A percentile compares a stretch with the other conserved stretches of the same genome.
Conservation (phyloP, 1,284 basidiomycete species). For the Xanthoconium separans region DNA sequence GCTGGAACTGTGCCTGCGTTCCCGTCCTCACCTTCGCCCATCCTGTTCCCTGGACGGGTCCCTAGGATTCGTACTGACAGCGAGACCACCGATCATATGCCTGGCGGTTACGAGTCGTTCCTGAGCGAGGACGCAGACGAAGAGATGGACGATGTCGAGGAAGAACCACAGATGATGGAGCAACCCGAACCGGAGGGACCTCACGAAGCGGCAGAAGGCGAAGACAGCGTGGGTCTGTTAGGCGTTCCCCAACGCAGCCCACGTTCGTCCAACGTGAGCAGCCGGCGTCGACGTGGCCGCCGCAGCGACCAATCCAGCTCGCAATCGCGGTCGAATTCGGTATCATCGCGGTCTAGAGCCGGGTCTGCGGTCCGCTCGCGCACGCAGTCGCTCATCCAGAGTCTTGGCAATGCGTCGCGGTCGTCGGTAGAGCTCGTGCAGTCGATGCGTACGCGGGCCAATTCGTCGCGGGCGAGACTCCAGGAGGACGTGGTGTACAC, state of each 20-base stretch:
- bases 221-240: conserved; percentile 68
- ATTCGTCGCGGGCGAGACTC: conserved; percentile 62
- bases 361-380: conserved; percentile 53
- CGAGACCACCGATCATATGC: conserved; percentile 36
- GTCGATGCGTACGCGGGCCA: conserved; percentile 44
- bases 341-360: conserved; percentile 48
- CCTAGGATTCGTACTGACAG: conserved; percentile 46
- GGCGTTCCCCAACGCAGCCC: conserved; percentile 52
- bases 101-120: conserved; percentile 30
- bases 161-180: conserved; percentile 46
- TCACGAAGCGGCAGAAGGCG: conserved; percentile 61
- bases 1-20: conserved; percentile 51
- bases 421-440: conserved; percentile 60
- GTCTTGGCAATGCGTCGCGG: conserved; percentile 57
- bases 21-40: conserved; percentile 45
- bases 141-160: conserved; percentile 40
- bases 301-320: conserved; percentile 31
- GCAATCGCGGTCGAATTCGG: conserved; percentile 36
- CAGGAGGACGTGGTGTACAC: conserved; percentile 49
- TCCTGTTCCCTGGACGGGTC: conserved; percentile 39
- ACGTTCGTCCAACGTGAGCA: conserved; percentile 51
- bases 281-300: conserved; percentile 33
- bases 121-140: conserved; percentile 41
- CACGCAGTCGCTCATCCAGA: conserved; percentile 63
- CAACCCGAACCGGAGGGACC: conserved; percentile 53